Evolutionary conservation across 345 rosid species (phyloP).

Genomic region (Gossypium thurberi): DNA sequence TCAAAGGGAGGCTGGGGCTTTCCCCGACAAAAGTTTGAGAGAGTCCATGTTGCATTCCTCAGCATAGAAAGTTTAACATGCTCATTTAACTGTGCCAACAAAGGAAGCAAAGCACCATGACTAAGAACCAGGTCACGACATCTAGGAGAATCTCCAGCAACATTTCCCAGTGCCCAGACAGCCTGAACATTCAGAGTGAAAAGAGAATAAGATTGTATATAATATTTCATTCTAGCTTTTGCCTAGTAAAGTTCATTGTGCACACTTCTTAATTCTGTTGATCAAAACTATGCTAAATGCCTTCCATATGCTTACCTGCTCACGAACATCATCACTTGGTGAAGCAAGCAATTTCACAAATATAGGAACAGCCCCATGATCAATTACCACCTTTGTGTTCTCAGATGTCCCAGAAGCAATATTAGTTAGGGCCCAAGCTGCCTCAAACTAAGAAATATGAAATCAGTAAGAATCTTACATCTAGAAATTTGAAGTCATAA

Average conservation of each 20-base stretch:
- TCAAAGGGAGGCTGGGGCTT: conserved; percentile 58
- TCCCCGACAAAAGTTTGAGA: conserved; percentile 54
- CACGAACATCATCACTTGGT: conserved; percentile 40
- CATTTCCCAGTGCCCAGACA: conserved; percentile 64
- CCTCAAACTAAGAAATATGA: conserved; percentile 29
- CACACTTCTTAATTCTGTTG: background rate
- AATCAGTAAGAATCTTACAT: background rate
- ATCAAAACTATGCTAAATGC: background rate
- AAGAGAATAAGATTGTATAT: background rate
- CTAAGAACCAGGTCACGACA: conserved; percentile 55
- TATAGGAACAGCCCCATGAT: conserved; percentile 36
- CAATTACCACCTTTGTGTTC: conserved; percentile 40
- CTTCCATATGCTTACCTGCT: conserved; percentile 10
- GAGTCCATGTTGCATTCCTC: conserved; percentile 55
- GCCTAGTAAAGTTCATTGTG: background rate
- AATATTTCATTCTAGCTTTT: background rate
- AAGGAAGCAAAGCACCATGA: conserved; percentile 42
- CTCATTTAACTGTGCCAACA: conserved; percentile 46
- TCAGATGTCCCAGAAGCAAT: conserved; percentile 44
- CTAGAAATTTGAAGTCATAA: background rate
- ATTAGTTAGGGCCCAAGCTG: conserved; percentile 43
- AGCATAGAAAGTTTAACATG: conserved; percentile 50
- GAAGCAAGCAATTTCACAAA: conserved; percentile 34
- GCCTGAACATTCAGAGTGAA: conserved; percentile 30
- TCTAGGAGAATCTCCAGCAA: conserved; percentile 51